Conservation (phyloP, 2,329 filamentous ascomycete genomes). For the Talaromyces atroroseus region DNA sequence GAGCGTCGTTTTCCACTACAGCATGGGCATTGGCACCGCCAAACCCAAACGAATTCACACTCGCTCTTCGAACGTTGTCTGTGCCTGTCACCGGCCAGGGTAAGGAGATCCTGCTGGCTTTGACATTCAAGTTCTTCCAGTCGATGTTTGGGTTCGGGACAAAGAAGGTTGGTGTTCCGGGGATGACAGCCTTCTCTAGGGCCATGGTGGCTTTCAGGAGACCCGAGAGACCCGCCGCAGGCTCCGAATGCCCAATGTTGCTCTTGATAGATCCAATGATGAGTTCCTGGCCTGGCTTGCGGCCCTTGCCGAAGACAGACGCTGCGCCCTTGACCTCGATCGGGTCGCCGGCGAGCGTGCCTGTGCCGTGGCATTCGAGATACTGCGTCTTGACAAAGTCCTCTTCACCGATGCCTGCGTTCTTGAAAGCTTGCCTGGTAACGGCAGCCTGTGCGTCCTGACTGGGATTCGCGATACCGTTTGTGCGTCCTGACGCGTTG, state of each 20-base stretch:
- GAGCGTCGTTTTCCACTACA: slow-evolving; percentile 16
- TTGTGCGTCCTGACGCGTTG: slow-evolving; percentile 18
- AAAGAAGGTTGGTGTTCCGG: not conserved
- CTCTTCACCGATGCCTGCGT: slow-evolving; percentile 24
- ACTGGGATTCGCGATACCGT: slow-evolving; percentile 27
- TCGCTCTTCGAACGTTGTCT: slow-evolving; percentile 16
- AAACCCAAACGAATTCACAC: slow-evolving; percentile 43
- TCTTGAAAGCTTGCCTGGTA: slow-evolving; percentile 35
- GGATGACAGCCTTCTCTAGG: slow-evolving; percentile 16
- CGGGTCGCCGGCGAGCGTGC: slow-evolving; percentile 24
- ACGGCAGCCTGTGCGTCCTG: slow-evolving; percentile 30
- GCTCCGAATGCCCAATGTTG: slow-evolving; percentile 31
- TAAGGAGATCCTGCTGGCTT: slow-evolving; percentile 18
- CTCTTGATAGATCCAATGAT: slow-evolving; percentile 29
- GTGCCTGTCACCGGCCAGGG: too few species aligned
- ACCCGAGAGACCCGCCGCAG: slow-evolving; percentile 21
- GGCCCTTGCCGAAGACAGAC: not conserved
- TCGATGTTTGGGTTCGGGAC: slow-evolving; percentile 19
- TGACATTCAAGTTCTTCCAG: slow-evolving; percentile 22
- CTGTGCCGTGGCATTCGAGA: slow-evolving; percentile 38
- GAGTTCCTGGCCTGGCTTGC: not conserved
- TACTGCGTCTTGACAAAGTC: not conserved
- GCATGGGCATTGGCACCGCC: slow-evolving; percentile 33
- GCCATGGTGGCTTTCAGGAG: slow-evolving; percentile 27
- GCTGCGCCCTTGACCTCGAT: slow-evolving; percentile 9